Conservation (phyloP, 345 rosid species). For the Lepidium didymum region DNA sequence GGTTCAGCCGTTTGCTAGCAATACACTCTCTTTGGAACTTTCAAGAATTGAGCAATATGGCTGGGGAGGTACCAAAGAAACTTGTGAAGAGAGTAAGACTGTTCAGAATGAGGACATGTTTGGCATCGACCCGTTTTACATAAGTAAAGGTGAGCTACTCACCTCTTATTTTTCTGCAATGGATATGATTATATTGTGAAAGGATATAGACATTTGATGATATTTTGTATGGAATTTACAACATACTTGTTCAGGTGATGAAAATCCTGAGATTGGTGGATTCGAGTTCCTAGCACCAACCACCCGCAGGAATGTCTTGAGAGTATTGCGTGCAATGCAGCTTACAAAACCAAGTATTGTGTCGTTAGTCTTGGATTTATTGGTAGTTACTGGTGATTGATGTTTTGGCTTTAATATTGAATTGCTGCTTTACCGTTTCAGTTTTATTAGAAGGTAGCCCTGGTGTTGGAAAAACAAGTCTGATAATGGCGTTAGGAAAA, state of each 20-base stretch:
- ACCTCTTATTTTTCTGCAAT: background rate
- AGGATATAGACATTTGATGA: conserved; percentile 1
- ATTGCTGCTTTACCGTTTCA: conserved; percentile 22
- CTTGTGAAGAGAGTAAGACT: conserved; percentile 31
- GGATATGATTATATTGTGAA: background rate
- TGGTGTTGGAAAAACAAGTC: conserved; percentile 97
- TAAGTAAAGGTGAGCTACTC: conserved; percentile 54
- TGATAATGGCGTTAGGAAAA: conserved; percentile 79
- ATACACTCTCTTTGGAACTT: conserved; percentile 26
- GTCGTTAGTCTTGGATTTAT: background rate
- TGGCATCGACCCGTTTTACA: conserved; percentile 73
- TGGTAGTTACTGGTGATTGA: background rate
- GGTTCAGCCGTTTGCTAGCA: conserved; percentile 37
- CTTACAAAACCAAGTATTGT: conserved; percentile 75
- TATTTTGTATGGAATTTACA: background rate
- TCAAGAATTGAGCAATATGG: conserved; percentile 69
- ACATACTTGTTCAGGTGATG: conserved; percentile 35
- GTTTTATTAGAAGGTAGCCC: conserved; percentile 96
- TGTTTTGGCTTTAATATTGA: conserved; percentile 8
- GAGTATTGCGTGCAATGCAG: conserved; percentile 93
- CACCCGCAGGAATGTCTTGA: conserved; percentile 67
- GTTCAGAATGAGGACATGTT: conserved; percentile 45
- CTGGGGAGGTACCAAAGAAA: conserved; percentile 54
- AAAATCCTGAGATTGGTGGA: conserved; percentile 43
- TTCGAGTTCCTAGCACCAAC: conserved; percentile 93